Conservation (phyloP, 345 rosid genomes). For the Eucalyptus shirleyi region DNA sequence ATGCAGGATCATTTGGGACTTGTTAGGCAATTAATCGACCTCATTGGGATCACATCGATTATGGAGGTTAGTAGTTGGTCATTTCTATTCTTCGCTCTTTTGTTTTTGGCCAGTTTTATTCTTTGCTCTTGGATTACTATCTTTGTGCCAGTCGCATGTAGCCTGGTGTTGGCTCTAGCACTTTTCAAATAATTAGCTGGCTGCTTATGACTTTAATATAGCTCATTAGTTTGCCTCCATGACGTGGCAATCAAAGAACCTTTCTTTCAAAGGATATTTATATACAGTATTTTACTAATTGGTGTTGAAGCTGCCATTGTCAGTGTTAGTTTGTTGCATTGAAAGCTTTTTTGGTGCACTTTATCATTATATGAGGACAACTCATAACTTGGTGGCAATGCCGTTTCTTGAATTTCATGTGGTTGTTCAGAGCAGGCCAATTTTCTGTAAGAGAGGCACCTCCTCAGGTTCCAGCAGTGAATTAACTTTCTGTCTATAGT, state of each 20-base stretch:
- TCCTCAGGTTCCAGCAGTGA: not conserved
- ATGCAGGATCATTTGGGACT: conserved; percentile 73
- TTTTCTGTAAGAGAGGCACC: not conserved
- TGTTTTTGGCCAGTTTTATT: not conserved
- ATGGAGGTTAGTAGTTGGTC: conserved; percentile 67
- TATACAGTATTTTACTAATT: not conserved
- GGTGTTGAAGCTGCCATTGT: not conserved
- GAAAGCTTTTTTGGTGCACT: not conserved
- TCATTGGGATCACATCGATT: conserved; percentile 86
- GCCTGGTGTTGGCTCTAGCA: not conserved
- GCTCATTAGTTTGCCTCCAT: not conserved
- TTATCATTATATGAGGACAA: not conserved
- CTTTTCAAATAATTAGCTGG: not conserved
- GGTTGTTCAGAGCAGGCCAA: not conserved
- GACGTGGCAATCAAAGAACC: not conserved
- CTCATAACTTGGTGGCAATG: not conserved
- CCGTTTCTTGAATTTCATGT: not conserved
- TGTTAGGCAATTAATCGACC: conserved; percentile 59
- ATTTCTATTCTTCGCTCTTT: not conserved
- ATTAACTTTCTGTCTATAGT: not conserved
- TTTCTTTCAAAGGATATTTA: not conserved
- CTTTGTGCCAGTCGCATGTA: not conserved
- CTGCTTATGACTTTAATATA: not conserved
- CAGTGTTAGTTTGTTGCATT: not conserved
- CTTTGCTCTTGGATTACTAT: not conserved